Evolutionary conservation across 768 basidiomycete species (phyloP), one percentile per base, ranked within the genome.

Genomic region (Psilocybe cubensis): DNA sequence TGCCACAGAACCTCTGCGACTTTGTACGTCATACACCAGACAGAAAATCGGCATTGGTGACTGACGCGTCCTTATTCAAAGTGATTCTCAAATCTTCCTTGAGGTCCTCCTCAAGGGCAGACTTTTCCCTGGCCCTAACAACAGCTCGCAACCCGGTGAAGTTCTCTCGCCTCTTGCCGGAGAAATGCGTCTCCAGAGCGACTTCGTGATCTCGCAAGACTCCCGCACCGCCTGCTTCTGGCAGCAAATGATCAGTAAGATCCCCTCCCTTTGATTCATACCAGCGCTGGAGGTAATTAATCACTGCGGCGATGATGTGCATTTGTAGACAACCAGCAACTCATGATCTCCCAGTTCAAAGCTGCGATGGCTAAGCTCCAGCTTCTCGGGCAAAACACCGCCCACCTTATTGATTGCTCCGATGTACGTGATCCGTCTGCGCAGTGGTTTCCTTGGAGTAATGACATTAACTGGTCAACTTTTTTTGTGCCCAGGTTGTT

Each of bases 81-180:
- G 58, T 52, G 75, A 76, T 59, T 68, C 72, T n/a, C 73, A 75
- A 58, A 52, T 76, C 54, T 75, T 68, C 69, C 61, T 77, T 46
- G 76, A 78, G 60, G 69, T 71, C 12, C 66, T 70, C 24, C 69
- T 71, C 54, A 66, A 68, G 43, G 69, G 69, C n/a, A 56, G 23
- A 11, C 27, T 50, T 27, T 64, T 64, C 61, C 66, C 66, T 9
- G 63, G 56, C 14, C n/a, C 7, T 12, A 33, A 54, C 21, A 63
- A 60, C 38, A 60, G 57, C 31, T 59, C 59, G 18, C 60, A 65
- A n/a, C 40, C 62, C 25, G 66, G 66, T 38, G 66, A 68, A 56
- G 66, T 68, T 25, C 41, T 60, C 29, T 68, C 66, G 18, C 64
- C 66, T 31, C 38, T 68, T 23, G 57, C 57, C 18, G 64, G 64